Conservation (phyloP, 495 filamentous ascomycete species). For the Talaromyces adpressus region DNA sequence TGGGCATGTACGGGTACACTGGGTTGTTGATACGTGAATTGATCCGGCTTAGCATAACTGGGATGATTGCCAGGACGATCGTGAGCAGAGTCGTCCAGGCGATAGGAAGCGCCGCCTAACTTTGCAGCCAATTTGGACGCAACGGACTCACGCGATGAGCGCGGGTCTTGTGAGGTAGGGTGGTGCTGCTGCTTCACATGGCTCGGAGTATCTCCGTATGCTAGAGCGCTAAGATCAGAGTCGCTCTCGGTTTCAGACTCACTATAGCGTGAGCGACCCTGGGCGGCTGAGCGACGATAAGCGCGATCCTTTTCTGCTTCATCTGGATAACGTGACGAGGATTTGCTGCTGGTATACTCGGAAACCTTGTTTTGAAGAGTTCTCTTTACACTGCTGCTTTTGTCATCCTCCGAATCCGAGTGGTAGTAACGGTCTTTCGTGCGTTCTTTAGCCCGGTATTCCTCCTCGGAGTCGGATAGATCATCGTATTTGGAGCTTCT, state of each 20-base stretch:
- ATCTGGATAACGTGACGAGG: conserved; percentile 15
- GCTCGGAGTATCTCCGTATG: conserved; percentile 28
- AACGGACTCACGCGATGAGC: conserved; percentile 11
- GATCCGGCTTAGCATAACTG: conserved; percentile 43
- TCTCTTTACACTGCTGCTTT: conserved; percentile 11
- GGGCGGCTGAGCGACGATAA: conserved; percentile 17
- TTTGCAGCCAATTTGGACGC: neutral
- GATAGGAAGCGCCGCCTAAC: conserved; percentile 3
- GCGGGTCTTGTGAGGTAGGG: conserved; percentile 4
- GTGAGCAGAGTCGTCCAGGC: conserved; percentile 4
- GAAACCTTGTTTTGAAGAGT: neutral
- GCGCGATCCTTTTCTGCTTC: conserved; percentile 15
- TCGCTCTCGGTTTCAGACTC: conserved; percentile 34
- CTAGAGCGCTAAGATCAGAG: conserved; percentile 32
- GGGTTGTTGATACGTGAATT: conserved; percentile 43
- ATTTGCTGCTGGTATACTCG: conserved; percentile 14
- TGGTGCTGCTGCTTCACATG: conserved; percentile 6
- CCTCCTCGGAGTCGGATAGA: conserved; percentile 40
- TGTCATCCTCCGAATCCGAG: conserved; percentile 25
- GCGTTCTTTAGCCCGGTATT: conserved; percentile 29
- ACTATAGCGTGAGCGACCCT: conserved; percentile 19
- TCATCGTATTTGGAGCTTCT: neutral
- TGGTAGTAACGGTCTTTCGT: conserved; percentile 33
- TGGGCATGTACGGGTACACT: conserved; percentile 22
- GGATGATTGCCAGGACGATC: conserved; percentile 23